Evolutionary conservation across 805 yeast genomes (phyloP).

Genomic region (Pichia pseudocactophila): DNA sequence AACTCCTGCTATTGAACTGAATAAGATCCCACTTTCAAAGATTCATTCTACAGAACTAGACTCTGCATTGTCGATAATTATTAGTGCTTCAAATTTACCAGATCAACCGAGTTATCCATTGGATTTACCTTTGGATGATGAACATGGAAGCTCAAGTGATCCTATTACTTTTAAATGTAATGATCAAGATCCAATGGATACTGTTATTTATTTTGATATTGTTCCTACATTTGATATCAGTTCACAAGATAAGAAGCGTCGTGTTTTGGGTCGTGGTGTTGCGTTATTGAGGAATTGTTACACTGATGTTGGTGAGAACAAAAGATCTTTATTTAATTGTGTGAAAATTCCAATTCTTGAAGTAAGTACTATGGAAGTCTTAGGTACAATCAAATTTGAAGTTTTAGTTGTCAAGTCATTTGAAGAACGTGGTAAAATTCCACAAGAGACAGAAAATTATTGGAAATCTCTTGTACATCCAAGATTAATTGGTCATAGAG

Average conservation of each 20-base stretch:
- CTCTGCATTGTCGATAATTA: constrained; percentile 71
- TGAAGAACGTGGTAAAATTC: constrained; percentile 54
- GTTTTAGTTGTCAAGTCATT: constrained; percentile 65
- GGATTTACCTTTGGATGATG: constrained; percentile 80
- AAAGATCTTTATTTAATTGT: constrained; percentile 56
- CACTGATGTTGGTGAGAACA: constrained; percentile 58
- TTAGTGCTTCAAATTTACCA: constrained; percentile 33
- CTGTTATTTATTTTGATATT: constrained; percentile 67
- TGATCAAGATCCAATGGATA: constrained; percentile 38
- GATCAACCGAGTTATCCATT: constrained; percentile 50
- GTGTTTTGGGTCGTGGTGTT: constrained; percentile 75
- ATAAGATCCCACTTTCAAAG: constrained; percentile 65
- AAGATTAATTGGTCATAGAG: constrained; percentile 92
- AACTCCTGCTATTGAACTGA: constrained; percentile 54
- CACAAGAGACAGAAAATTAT: constrained; percentile 66
- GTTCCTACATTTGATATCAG: constrained; percentile 70
- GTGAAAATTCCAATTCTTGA: constrained; percentile 73
- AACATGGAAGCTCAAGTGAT: constrained; percentile 55
- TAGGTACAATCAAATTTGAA: constrained; percentile 76
- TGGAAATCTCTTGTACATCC: constrained; percentile 88
- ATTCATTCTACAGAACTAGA: constrained; percentile 78
- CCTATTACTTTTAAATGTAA: constrained; percentile 66
- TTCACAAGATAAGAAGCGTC: constrained; percentile 13
- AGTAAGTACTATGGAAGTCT: constrained; percentile 55
- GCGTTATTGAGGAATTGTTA: constrained; percentile 55